Evolutionary conservation across 2,329 filamentous ascomycete genomes (phyloP), one percentile per base, ranked within the genome.

Genomic region (Sarocladium brachiariae): DNA sequence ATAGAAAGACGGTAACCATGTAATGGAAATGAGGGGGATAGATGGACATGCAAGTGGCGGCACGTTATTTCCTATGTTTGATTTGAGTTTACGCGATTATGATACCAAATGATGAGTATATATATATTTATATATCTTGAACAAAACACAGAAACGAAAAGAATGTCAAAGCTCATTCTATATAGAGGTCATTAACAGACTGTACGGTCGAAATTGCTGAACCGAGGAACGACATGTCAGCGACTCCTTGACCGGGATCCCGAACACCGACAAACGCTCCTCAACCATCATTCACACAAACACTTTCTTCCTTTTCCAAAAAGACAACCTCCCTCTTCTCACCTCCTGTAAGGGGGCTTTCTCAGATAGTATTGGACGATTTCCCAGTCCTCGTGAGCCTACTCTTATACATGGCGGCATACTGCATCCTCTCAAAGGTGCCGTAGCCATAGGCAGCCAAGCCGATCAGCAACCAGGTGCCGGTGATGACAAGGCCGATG

Each of bases 401-500:
- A 56, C 75, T 70, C 60, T 74, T 70, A 66, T 83, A 87, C 57
- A 78, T 73, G 46, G 86, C 80, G 33, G 81, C 74, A 67, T 84
- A 86, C 61, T 77, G 74, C 52, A 86, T 81, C 50, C 86, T 75
- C 61, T 84, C 76, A 52, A 80, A 75, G 4, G 84, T 88, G 51
- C 86, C 86, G 51, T 77, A 75, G 2, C 76, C 84, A 54, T 85
- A 78, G 19, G 76, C 78, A 0, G 65, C 64, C 6, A 81, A 48
- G 23, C 83, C 79, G 18, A 86, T 53, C 1, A 76, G 55, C 2
- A 80, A 65, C 84, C 86, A 90, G 11, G 77, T 59, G 34, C 76
- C 69, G 2, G 79, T 85, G 58, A 90, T 74, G 56, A 87, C 69
- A n/a, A 85, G 69, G 16, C 86, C 86, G 25, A 84, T 70, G 7